Conservation (phyloP, 2,329 filamentous ascomycete species). For the Aspergillus sp. region DNA sequence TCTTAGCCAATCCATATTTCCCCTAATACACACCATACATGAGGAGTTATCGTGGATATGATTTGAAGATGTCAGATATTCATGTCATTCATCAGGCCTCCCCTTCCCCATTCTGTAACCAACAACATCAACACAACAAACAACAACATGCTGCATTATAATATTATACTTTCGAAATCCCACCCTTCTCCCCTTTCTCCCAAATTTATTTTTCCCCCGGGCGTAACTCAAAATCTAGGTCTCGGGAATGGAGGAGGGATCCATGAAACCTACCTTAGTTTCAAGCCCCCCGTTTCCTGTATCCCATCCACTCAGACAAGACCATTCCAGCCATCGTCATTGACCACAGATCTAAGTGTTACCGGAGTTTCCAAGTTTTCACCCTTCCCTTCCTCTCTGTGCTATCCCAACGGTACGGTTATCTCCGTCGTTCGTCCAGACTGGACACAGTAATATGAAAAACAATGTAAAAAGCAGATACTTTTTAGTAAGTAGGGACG, state of each 20-base stretch:
- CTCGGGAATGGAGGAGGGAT: conserved; percentile 9
- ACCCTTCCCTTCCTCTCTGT: background rate
- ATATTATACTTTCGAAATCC: background rate
- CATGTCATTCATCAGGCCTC: too few relatives aligned
- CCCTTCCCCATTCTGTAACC: background rate
- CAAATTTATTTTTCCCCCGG: background rate
- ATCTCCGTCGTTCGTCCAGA: background rate
- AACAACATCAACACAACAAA: background rate
- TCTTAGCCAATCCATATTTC: background rate
- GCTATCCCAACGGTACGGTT: background rate
- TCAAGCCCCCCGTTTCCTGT: conserved; percentile 10
- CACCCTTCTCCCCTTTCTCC: background rate
- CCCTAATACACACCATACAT: background rate
- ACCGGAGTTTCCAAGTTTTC: background rate
- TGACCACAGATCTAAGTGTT: too few relatives aligned
- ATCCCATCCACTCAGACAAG: conserved; percentile 13
- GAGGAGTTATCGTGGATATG: too few relatives aligned
- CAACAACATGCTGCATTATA: background rate
- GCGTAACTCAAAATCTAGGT: conserved; percentile 20
- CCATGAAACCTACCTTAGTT: conserved; percentile 3
- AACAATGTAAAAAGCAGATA: background rate
- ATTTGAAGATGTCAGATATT: too few relatives aligned
- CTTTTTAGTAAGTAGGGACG: background rate
- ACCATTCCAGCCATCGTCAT: conserved; percentile 15
- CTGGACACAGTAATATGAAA: background rate